Evolutionary conservation across 2,329 filamentous ascomycete genomes (phyloP).

Genomic region (Hypoxylon sp.): DNA sequence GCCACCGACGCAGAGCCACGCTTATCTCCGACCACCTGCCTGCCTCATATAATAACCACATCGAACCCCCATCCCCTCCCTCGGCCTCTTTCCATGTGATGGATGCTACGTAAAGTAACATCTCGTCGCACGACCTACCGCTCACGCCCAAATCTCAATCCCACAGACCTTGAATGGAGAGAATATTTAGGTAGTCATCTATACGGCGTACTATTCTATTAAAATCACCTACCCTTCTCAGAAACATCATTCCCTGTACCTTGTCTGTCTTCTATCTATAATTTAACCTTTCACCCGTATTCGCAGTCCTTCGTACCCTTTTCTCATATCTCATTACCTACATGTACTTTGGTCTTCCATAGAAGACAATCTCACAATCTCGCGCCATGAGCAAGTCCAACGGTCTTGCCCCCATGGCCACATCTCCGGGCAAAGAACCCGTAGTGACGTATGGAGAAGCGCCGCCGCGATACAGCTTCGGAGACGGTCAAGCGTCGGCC

Average conservation of each 20-base stretch:
- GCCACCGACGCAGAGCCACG: neutral
- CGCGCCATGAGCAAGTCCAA: slow-evolving; percentile 24
- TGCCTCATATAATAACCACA: neutral
- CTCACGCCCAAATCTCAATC: neutral
- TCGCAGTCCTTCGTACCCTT: neutral
- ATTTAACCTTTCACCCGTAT: neutral
- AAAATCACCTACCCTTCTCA: neutral
- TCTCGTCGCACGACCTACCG: neutral
- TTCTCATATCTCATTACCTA: neutral
- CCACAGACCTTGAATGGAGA: neutral
- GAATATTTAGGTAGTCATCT: neutral
- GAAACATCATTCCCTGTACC: neutral
- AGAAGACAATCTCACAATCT: neutral
- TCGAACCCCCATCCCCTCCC: neutral
- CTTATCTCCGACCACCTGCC: neutral
- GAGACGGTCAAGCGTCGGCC: slow-evolving; percentile 9
- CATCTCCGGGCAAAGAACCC: neutral
- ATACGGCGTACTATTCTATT: neutral
- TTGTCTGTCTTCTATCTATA: neutral
- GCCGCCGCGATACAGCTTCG: slow-evolving; percentile 39
- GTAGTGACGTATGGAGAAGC: slow-evolving; percentile 18
- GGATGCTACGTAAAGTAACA: neutral
- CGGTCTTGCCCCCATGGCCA: slow-evolving; percentile 3
- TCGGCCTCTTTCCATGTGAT: neutral
- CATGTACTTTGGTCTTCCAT: neutral